Evolutionary conservation across 2,329 filamentous ascomycete genomes (phyloP).

Genomic region (Colletotrichum spaethianum): DNA sequence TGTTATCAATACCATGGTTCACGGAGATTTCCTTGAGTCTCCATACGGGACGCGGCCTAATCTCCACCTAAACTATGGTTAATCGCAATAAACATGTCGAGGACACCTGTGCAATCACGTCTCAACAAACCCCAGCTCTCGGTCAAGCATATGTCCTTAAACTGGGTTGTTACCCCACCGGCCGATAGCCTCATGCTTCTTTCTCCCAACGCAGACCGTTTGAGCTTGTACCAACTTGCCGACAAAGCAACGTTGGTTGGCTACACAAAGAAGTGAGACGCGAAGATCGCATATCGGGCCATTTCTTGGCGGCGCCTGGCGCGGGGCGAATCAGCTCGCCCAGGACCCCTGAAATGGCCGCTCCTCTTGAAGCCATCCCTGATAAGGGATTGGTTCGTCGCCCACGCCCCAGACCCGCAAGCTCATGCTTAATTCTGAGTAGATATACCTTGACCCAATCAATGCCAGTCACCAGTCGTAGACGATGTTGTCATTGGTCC

Average conservation of each 20-base stretch:
- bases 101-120: neutral
- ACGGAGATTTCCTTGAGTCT: neutral
- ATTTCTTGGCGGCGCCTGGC: constrained; percentile 29
- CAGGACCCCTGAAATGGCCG: constrained; percentile 22
- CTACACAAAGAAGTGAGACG: constrained; percentile 32
- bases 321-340: constrained; percentile 23
- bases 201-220: neutral
- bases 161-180: neutral
- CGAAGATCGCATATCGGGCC: constrained; percentile 31
- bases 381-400: constrained; percentile 19
- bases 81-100: constrained; percentile 4
- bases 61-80: neutral
- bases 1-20: neutral
- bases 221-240: neutral
- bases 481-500: neutral
- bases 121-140: neutral
- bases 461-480: neutral
- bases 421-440: constrained; percentile 30
- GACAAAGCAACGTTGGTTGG: constrained; percentile 23
- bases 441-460: constrained; percentile 11
- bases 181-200: constrained; percentile 13
- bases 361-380: constrained; percentile 4
- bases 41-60: neutral
- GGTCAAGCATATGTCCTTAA: neutral
- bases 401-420: neutral